A percentile compares a stretch with the other conserved stretches of the same genome.
Conservation (phyloP, 2,329 filamentous ascomycete species). For the Talaromyces verruculosus region DNA sequence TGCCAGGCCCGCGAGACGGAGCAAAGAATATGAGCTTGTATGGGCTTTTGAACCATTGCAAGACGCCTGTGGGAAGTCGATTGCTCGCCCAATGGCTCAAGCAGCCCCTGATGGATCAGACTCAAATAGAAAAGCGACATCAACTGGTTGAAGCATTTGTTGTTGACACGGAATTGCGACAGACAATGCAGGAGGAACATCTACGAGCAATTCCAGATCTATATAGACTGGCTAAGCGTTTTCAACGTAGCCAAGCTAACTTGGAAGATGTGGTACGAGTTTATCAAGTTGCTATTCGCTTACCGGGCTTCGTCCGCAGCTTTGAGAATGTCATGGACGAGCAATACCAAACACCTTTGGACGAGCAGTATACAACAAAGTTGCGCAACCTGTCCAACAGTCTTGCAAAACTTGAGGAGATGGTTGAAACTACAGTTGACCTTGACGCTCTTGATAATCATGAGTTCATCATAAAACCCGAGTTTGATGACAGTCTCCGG, state of each 20-base stretch:
- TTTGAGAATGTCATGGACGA: constrained; percentile 96
- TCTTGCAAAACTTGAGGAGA: constrained; percentile 84
- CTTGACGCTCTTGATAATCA: constrained; percentile 93
- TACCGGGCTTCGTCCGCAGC: constrained; percentile 86
- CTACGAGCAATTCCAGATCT: constrained; percentile 89
- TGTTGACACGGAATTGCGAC: constrained; percentile 84
- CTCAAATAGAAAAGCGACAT: constrained; percentile 86
- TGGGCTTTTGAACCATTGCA: constrained; percentile 94
- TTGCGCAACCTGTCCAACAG: constrained; percentile 73
- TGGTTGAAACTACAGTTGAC: constrained; percentile 98
- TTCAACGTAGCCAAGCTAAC: constrained; percentile 86
- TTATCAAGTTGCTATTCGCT: constrained; percentile 88
- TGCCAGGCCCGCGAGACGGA: constrained; percentile 92
- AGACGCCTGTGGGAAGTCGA: constrained; percentile 87
- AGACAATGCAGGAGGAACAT: constrained; percentile 96
- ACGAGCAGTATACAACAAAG: constrained; percentile 82
- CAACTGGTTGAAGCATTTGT: constrained; percentile 95
- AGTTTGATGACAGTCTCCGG: constrained; percentile 86
- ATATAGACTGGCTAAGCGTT: constrained; percentile 89
- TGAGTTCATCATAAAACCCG: constrained; percentile 98
- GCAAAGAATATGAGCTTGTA: constrained; percentile 98
- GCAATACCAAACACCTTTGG: constrained; percentile 80
- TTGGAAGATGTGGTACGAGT: constrained; percentile 93
- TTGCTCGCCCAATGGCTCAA: constrained; percentile 95
- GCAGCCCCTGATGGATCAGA: constrained; percentile 88